phyloP scores from a whole-genome alignment of 441 rosid species.

The Biscutella laevigata region DNA sequence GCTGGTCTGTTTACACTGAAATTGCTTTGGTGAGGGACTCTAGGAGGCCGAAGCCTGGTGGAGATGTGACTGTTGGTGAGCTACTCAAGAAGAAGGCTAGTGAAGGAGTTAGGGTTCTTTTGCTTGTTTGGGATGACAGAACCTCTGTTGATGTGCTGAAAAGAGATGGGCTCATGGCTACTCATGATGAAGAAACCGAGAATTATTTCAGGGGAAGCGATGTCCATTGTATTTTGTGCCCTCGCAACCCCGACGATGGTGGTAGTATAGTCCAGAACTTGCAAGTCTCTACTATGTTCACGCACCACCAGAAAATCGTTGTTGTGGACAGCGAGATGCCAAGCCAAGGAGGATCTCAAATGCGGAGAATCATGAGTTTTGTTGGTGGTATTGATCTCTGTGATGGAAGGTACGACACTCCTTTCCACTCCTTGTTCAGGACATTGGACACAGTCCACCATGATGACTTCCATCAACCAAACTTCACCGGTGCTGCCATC shows the following conservation, averaged over 20 bases:
- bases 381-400: slow-evolving; percentile 96
- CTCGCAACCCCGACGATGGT: slow-evolving; percentile 95
- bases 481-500: slow-evolving; percentile 66
- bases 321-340: slow-evolving; percentile 84
- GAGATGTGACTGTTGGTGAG: slow-evolving; percentile 72
- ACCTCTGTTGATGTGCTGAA: slow-evolving; percentile 83
- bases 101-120: slow-evolving; percentile 87
- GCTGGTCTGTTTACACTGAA: slow-evolving; percentile 95
- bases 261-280: slow-evolving; percentile 83
- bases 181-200: slow-evolving; percentile 90
- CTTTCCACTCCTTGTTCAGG: slow-evolving; percentile 93
- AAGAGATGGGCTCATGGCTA: slow-evolving; percentile 89
- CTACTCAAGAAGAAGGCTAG: slow-evolving; percentile 86
- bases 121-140: slow-evolving; percentile 97
- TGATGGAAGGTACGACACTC: slow-evolving; percentile 90
- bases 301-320: slow-evolving; percentile 95
- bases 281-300: slow-evolving; percentile 82
- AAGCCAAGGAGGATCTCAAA: slow-evolving; percentile 33
- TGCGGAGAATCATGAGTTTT: slow-evolving; percentile 83
- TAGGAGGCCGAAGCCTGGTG: slow-evolving; percentile 96
- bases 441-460: slow-evolving; percentile 90
- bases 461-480: slow-evolving; percentile 97
- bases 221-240: slow-evolving; percentile 80
- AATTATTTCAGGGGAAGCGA: slow-evolving; percentile 52
- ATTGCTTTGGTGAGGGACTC: slow-evolving; percentile 73